Conservation (phyloP, 2,329 filamentous ascomycete species). For the Penicillium sp. region DNA sequence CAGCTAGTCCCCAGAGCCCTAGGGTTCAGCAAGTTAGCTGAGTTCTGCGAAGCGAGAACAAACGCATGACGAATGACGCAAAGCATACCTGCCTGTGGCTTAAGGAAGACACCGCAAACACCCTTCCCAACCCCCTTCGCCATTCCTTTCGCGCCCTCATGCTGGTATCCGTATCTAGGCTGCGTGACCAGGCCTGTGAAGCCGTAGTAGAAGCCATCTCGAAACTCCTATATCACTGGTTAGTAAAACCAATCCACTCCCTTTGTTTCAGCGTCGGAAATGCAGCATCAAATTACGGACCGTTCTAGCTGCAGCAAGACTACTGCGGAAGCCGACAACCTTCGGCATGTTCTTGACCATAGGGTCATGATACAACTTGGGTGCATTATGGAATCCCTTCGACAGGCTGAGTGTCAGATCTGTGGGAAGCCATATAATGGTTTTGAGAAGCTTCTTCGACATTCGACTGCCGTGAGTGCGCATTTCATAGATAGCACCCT, state of each 20-base stretch:
- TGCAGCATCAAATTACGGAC: slow-evolving; percentile 7
- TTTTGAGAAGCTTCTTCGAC: slow-evolving; percentile 66
- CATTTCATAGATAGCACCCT: slow-evolving; percentile 9
- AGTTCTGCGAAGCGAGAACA: rapidly evolving
- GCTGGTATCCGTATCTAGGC: slow-evolving; percentile 64
- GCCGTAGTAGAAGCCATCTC: slow-evolving; percentile 74
- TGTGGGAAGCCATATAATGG: slow-evolving; percentile 75
- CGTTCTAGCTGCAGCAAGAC: slow-evolving; percentile 65
- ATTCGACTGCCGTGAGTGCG: slow-evolving; percentile 31
- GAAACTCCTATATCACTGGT: slow-evolving; percentile 55
- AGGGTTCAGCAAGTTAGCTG: not conserved
- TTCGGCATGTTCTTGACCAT: slow-evolving; percentile 72
- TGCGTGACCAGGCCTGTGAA: slow-evolving; percentile 77
- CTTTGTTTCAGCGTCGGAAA: not conserved
- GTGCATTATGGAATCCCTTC: slow-evolving; percentile 83
- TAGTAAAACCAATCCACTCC: not conserved
- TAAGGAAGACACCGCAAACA: slow-evolving; percentile 73
- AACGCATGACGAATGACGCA: not conserved
- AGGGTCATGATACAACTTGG: slow-evolving; percentile 77
- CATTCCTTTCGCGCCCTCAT: slow-evolving; percentile 64
- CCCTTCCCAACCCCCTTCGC: slow-evolving; percentile 79
- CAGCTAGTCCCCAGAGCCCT: slow-evolving; percentile 27
- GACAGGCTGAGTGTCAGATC: slow-evolving; percentile 79
- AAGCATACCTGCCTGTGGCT: slow-evolving; percentile 67
- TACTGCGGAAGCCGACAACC: slow-evolving; percentile 72